Conservation (phyloP, 176 grass and related monocot genomes). For the Hsuehochloa calcarea region DNA sequence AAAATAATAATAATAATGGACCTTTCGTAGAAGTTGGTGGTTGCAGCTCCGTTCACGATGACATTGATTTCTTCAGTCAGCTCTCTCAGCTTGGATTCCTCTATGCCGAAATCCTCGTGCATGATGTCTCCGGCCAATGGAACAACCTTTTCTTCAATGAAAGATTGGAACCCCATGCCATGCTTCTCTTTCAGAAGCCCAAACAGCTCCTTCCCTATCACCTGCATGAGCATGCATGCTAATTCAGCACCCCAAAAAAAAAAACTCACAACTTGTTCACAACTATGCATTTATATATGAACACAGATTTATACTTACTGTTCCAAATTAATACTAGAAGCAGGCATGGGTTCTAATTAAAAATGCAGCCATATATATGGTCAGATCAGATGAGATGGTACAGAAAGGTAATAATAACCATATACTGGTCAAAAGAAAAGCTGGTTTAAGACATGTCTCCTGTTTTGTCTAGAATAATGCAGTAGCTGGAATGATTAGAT, state of each 20-base stretch:
- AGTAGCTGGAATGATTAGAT: neutral
- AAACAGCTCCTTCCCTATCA: constrained; percentile 74
- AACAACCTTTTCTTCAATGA: constrained; percentile 53
- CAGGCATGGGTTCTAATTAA: neutral
- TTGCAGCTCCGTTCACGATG: constrained; percentile 74
- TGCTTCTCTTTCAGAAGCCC: constrained; percentile 55
- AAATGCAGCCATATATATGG: neutral
- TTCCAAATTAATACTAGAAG: neutral
- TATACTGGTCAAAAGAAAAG: too few species aligned
- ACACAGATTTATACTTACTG: neutral
- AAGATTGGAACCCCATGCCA: constrained; percentile 45
- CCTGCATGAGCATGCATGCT: constrained; percentile 20
- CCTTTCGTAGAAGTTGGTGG: constrained; percentile 80
- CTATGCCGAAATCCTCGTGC: constrained; percentile 53
- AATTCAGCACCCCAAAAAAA: neutral
- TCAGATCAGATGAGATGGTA: neutral
- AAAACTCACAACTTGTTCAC: too few species aligned
- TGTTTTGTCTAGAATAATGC: neutral
- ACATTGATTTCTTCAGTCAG: constrained; percentile 47
- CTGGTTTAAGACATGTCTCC: neutral
- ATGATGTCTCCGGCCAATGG: constrained; percentile 67
- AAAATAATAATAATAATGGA: neutral
- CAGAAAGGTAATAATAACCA: neutral
- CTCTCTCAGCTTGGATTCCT: constrained; percentile 21
- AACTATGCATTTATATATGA: neutral